Evolutionary conservation across 306 rosid species (phyloP), one percentile per base, ranked within the genome.

Genomic region (Malus sieversii): DNA sequence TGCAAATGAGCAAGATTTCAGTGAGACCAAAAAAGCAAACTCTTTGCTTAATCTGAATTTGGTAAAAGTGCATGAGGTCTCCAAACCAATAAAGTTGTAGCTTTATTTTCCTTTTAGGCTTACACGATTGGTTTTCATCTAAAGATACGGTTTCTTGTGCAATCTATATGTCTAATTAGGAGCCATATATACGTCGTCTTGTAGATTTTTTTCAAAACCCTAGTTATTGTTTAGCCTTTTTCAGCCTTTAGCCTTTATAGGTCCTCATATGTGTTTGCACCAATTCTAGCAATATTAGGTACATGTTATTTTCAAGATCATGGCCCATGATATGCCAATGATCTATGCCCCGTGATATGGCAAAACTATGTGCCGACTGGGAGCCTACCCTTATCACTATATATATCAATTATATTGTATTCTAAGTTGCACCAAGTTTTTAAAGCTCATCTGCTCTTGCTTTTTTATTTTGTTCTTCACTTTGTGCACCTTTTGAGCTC

Each of bases 271-370:
- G 69, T 81, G 77, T 84, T 45, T 66, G 68, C 58, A 73, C 68
- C 78, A 64, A 70, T 78, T 88, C 66, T 73, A 82, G 80, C 81
- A 53, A 70, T 65, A 74, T 85, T 85, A 77, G 90, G 90, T 87
- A 60, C 72, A 60, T 73, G 87, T 83, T 52, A 74, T 78, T 87
- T 66, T 87, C 90, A 79, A 70, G 72, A 77, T 85, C 68, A 75
- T 68, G 53, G 53, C 76, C 33, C 61, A 57, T 57, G 61, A 19
- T 73, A 44, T 23, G 32, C 44, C 30, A 46, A 6, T 5, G 19
- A 29, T 61, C 77, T 57, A 45, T 25, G 66, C 33, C 40, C 63
- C 30, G 20, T 76, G 80, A 76, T 78, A 75, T 58, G 78, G 75
- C 46, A 55, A 44, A 29, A 14, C 25, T 16, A 46, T 64, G 69